Evolutionary conservation across 768 basidiomycete species (phyloP).

Genomic region (Lactarius akahatsu): DNA sequence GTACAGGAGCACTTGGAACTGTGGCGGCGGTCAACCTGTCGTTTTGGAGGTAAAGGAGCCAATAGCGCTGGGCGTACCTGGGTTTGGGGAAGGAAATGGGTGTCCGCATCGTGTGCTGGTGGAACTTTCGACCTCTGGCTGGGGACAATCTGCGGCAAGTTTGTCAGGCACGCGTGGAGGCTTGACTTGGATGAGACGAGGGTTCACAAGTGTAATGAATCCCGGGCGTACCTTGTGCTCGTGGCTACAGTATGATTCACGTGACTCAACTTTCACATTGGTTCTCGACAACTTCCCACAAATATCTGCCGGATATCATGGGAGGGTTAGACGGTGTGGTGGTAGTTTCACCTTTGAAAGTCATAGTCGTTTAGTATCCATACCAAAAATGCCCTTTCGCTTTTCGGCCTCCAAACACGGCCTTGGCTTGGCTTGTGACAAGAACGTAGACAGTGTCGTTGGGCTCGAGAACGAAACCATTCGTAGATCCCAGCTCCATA

Average conservation of each 20-base stretch:
- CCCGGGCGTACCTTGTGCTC: not conserved
- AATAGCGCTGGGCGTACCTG: not conserved
- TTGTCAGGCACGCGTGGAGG: not conserved
- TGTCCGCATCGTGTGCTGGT: not conserved
- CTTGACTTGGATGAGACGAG: not conserved
- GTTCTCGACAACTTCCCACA: not conserved
- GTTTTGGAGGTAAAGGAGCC: not conserved
- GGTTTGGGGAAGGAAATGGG: not conserved
- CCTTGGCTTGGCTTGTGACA: not conserved
- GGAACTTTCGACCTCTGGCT: not conserved
- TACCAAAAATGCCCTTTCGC: not conserved
- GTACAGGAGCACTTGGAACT: not conserved
- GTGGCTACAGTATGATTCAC: not conserved
- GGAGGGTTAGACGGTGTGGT: not conserved
- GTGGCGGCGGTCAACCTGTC: too few species aligned
- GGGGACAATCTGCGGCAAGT: not conserved
- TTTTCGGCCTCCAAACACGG: not conserved
- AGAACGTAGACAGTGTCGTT: slow-evolving; percentile 11
- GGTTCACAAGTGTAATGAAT: not conserved
- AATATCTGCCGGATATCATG: not conserved
- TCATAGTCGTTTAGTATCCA: not conserved
- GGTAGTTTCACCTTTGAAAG: not conserved
- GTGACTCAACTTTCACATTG: not conserved
- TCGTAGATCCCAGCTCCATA: not conserved
- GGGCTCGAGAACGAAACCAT: not conserved